Evolutionary conservation across 1,284 basidiomycete species (phyloP).

Genomic region (Pterula multifida): DNA sequence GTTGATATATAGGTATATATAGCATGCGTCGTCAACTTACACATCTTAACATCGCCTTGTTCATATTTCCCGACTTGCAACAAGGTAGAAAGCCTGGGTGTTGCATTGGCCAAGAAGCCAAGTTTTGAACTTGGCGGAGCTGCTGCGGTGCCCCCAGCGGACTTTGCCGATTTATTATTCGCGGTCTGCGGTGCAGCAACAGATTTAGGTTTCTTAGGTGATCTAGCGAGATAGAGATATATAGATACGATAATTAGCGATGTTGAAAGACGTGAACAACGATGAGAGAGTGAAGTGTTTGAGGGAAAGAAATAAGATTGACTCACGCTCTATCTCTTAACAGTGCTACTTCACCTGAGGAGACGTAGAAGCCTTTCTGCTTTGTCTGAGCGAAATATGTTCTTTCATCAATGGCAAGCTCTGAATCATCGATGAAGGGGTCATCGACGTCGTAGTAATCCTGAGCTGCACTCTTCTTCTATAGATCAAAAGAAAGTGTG

Average conservation of each 20-base stretch:
- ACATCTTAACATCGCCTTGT: background rate
- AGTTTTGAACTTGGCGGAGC: background rate
- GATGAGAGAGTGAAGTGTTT: background rate
- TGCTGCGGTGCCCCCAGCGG: background rate
- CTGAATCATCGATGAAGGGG: constrained; percentile 96
- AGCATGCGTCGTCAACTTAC: no score
- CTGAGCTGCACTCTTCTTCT: constrained; percentile 46
- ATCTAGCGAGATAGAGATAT: background rate
- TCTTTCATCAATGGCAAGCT: constrained; percentile 82
- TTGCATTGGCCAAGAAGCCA: background rate
- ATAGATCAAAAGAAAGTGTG: constrained; percentile 7
- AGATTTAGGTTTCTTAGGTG: constrained; percentile 1
- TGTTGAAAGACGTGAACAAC: background rate
- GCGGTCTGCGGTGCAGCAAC: background rate
- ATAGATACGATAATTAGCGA: no score
- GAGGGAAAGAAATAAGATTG: background rate
- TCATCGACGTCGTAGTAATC: constrained; percentile 87
- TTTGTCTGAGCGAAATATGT: constrained; percentile 89
- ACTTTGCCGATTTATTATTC: background rate
- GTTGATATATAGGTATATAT: background rate
- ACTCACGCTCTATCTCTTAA: constrained; percentile 56
- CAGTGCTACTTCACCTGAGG: constrained; percentile 75
- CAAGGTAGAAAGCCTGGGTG: background rate
- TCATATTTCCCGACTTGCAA: background rate
- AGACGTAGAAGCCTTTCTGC: constrained; percentile 91